Evolutionary conservation across 2,329 filamentous ascomycete genomes (phyloP).

Genomic region (Didymella sp.): DNA sequence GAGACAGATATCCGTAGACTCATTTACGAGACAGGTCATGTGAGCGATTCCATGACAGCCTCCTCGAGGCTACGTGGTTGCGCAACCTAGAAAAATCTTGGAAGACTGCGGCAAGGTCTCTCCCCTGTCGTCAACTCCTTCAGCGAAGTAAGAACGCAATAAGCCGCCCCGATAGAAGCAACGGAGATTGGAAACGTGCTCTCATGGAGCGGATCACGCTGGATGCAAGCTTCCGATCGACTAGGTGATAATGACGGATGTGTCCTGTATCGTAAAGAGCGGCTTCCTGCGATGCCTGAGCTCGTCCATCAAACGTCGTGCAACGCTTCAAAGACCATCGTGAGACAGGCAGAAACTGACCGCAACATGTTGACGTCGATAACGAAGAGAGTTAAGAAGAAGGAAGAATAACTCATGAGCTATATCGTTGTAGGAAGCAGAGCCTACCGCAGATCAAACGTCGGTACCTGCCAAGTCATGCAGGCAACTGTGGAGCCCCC

Average conservation of each 20-base stretch:
- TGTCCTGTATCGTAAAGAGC: not conserved
- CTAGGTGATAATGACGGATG: not conserved
- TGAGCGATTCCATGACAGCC: not conserved
- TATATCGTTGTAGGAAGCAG: not conserved
- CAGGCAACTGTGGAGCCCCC: not conserved
- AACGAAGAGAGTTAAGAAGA: not conserved
- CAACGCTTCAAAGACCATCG: not conserved
- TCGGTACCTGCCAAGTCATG: conserved; percentile 13
- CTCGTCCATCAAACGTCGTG: not conserved
- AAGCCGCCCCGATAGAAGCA: too few relatives aligned
- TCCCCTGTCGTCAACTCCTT: not conserved
- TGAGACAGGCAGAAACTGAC: not conserved
- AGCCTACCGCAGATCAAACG: not conserved
- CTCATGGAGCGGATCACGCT: not conserved
- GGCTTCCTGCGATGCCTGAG: not conserved
- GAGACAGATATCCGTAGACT: not conserved
- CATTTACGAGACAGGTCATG: not conserved
- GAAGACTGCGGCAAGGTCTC: not conserved
- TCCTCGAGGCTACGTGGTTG: not conserved
- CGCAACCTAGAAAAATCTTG: not conserved
- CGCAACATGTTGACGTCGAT: not conserved
- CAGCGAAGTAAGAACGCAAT: not conserved
- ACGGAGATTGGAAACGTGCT: not conserved
- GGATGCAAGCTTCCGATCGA: not conserved
- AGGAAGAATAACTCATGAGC: not conserved